phyloP scores from a whole-genome alignment of 768 basidiomycete genomes.

The Epithele typhae region DNA sequence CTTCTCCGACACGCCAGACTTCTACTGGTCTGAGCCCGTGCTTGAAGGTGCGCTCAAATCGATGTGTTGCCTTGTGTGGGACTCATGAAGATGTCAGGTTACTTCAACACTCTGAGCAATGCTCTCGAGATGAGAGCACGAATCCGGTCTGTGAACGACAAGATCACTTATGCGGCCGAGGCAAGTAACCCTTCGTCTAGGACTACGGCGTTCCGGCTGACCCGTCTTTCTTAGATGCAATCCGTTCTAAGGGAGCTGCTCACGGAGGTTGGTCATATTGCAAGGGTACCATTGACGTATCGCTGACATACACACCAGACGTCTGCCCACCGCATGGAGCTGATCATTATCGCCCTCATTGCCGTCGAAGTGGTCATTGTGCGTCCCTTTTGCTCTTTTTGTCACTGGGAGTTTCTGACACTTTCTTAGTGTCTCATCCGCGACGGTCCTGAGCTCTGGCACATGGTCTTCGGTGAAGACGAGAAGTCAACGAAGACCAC shows the following conservation, averaged over 20 bases:
- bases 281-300: no score
- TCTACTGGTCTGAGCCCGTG: slow-evolving; percentile 93
- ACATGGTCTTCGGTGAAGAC: slow-evolving; percentile 23
- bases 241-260: slow-evolving; percentile 84
- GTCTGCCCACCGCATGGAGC: slow-evolving; percentile 87
- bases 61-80: neutral
- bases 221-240: slow-evolving; percentile 51
- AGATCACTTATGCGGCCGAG: slow-evolving; percentile 88
- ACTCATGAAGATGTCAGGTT: slow-evolving; percentile 37
- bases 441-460: slow-evolving; percentile 75
- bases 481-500: no score
- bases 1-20: slow-evolving; percentile 84
- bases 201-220: neutral
- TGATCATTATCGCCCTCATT: slow-evolving; percentile 92
- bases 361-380: slow-evolving; percentile 94
- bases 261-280: slow-evolving; percentile 68
- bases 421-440: slow-evolving; percentile 62
- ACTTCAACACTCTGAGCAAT: slow-evolving; percentile 79
- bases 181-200: slow-evolving; percentile 27
- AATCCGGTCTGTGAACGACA: slow-evolving; percentile 81
- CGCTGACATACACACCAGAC: no score
- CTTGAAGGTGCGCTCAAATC: slow-evolving; percentile 61
- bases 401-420: neutral
- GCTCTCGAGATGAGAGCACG: slow-evolving; percentile 86
- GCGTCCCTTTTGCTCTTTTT: slow-evolving; percentile 29